Evolutionary conservation across 225 moss, liverwort and hornwort genomes (phyloP).

Genomic region (Physcomitrium patens): DNA sequence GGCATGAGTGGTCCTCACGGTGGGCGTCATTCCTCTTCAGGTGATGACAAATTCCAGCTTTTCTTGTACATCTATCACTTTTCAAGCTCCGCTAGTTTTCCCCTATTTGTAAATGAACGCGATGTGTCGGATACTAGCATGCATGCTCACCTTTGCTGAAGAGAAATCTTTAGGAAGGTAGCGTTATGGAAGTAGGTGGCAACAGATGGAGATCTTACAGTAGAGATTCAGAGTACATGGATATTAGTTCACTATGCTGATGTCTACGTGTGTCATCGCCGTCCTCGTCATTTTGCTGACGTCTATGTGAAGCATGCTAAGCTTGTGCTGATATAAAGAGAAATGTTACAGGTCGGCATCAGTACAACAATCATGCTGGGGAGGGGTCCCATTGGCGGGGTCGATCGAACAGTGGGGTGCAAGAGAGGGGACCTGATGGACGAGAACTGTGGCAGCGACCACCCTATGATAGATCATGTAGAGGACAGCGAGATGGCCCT

Average conservation of each 20-base stretch:
- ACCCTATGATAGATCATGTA: conserved; percentile 57
- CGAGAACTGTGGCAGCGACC: conserved; percentile 56
- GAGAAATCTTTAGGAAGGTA: neutral
- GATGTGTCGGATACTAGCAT: neutral
- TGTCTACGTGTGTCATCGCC: neutral
- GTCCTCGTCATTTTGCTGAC: neutral
- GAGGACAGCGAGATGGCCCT: conserved; percentile 65
- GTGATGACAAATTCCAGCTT: conserved; percentile 26
- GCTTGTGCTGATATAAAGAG: conserved; percentile 22
- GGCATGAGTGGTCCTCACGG: conserved; percentile 42
- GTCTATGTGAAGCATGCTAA: neutral
- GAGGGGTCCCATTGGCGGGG: conserved; percentile 57
- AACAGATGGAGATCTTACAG: too few relatives aligned
- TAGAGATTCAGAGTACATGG: neutral
- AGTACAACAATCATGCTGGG: conserved; percentile 42
- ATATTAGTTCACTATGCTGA: neutral
- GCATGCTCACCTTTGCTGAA: neutral
- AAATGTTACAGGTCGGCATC: conserved; percentile 43
- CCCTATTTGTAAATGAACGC: neutral
- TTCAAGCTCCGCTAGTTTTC: neutral
- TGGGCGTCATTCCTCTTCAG: conserved; percentile 55
- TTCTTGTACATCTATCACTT: conserved; percentile 3
- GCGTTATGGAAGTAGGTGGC: neutral
- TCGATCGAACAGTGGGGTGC: conserved; percentile 42
- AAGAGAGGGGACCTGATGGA: conserved; percentile 56